phyloP scores from a whole-genome alignment of 257 asterid genomes.

The Jaltomata sinuosa region DNA sequence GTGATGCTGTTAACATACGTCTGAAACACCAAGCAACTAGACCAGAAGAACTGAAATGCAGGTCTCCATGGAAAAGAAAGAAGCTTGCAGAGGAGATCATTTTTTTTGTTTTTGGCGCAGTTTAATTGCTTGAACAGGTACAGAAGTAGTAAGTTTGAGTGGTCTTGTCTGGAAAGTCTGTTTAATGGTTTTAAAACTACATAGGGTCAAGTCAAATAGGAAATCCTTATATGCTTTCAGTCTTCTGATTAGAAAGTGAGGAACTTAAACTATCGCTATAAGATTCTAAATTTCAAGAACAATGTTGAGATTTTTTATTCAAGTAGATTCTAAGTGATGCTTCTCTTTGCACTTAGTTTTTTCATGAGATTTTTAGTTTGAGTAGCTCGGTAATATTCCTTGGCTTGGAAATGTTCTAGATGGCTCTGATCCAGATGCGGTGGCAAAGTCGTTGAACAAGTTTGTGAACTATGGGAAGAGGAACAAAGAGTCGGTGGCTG shows the following conservation, averaged over 20 bases:
- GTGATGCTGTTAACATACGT: background rate
- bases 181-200: background rate
- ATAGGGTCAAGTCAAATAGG: background rate
- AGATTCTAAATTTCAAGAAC: background rate
- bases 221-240: background rate
- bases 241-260: background rate
- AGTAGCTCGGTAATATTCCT: background rate
- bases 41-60: background rate
- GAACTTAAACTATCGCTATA: background rate
- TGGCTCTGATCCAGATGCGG: constrained; percentile 69
- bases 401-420: constrained; percentile 32
- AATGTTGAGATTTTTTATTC: background rate
- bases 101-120: background rate
- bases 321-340: background rate
- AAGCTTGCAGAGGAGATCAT: background rate
- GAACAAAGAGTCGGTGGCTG: constrained; percentile 69
- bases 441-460: constrained; percentile 37
- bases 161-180: background rate
- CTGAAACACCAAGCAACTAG: background rate
- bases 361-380: background rate
- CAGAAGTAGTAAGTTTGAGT: background rate
- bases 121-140: background rate
- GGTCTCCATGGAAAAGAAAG: background rate
- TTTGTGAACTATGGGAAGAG: constrained; percentile 59
- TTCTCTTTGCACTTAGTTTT: background rate